Evolutionary conservation across 345 rosid genomes (phyloP), one percentile per base, ranked within the genome.

Genomic region (Moricandia arvensis): DNA sequence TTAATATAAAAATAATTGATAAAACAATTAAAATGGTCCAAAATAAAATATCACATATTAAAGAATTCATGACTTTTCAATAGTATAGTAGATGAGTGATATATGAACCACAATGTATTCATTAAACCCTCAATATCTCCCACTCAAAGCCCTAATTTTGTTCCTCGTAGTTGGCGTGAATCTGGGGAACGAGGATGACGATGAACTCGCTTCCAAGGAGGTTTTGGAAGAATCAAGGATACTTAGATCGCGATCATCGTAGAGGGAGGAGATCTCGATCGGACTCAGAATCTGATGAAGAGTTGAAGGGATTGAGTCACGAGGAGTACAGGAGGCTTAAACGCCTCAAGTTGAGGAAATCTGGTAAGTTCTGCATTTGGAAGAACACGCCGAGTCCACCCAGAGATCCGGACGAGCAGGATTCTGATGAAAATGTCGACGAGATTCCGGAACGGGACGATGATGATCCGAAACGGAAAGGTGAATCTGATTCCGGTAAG

Each of bases 251-350:
- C 15, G 93, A 83, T 74, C 18, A 78, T 47, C 66, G 72, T 21
- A 83, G 80, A 37, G 90, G 86, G 7, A 80, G 82, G 76, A 70
- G 74, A 21, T 78, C 81, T 37, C 11, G 43, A 10, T 38, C n/a
- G 12, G 94, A 82, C 9, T 88, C 96, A 7, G 97, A 95, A 18
- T 88, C 96, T 6, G 99, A 89, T 55, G 97, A 90, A 82, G 99
- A 95, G 57, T 72, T 89, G 82, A 90, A 79, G 30, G 94, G 98
- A 58, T 80, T 95, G 83, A 86, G 84, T 73, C 84, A 70, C 12
- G 95, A 90, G 78, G 99, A 95, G 80, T 83, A 82, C 70, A 75
- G 97, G 85, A 85, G 97, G 75, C 79, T 80, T 78, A 95, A 89
- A 85, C 88, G 98, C 80, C 94, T 90, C 83, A 90, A 90, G 87